Evolutionary conservation across 2,329 filamentous ascomycete species (phyloP), one percentile per base, ranked within the genome.

Genomic region (Ramichloridium luteum): DNA sequence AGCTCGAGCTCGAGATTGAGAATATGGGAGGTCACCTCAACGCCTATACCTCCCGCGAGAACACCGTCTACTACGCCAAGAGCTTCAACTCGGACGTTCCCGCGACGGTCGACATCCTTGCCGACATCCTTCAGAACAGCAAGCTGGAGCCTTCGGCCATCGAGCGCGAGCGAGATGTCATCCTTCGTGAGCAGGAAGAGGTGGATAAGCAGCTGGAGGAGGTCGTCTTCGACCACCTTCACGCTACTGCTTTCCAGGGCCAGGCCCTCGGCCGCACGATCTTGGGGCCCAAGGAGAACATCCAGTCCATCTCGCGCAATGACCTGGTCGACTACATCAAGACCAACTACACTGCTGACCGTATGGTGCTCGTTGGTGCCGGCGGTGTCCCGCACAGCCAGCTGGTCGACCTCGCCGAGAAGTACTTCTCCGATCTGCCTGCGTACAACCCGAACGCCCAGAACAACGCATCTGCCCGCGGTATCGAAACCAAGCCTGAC

Each of bases 181-280:
- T 98, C 59, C 77, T 98, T 53, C 80, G 90, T 55, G 90, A 98
- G 67, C 90, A 93, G 53, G 90, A 98, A 68, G 90, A 98, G 72
- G 92, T 98, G 48, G 90, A 98, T 74, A 98, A 98, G 76, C 88
- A 96, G 70, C 70, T 96, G 37, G 92, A 98, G 70, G 90, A 98
- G 68, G 90, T 98, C 48, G 92, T 98, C 39, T 98, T 98, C 56
- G 90, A 98, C 67, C 90, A 98, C 66, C 72, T 98, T 38, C 90
- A 98, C 66, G 88, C 90, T 55, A 98, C 90, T 50, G 92, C 90
- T 53, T 98, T 83, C 77, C 86, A 94, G 70, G 72, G 78, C 59
- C 90, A 98, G 70, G 80, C 90, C 41, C 77, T 98, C 38, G 90
- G 90, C 62, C 86, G 90, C 59, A 98, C 90, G 50, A 98, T 98